phyloP scores from a whole-genome alignment of 768 basidiomycete species.

The Phylloporus sp. region DNA sequence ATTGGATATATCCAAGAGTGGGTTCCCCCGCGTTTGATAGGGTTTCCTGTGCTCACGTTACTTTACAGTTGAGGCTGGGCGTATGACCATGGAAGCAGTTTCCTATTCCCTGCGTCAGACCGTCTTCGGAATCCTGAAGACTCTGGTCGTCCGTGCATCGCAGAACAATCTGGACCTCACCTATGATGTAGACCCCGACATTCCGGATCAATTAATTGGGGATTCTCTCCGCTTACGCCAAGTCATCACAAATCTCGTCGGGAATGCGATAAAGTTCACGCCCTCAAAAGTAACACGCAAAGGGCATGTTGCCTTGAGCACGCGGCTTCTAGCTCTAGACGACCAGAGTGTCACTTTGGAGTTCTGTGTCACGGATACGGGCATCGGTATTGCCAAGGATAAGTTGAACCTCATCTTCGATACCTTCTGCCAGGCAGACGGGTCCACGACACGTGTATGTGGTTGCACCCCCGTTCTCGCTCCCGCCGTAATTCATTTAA shows the following conservation, averaged over 20 bases:
- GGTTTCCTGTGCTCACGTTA: constrained; percentile 5
- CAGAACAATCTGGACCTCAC: constrained; percentile 96
- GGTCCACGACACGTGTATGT: constrained; percentile 88
- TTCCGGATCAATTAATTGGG: constrained; percentile 95
- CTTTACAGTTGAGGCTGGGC: constrained; percentile 86
- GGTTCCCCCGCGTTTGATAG: constrained; percentile 31
- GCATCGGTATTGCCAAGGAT: constrained; percentile 98
- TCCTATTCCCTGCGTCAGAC: constrained; percentile 96
- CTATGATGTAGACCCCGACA: constrained; percentile 92
- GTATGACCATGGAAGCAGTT: constrained; percentile 99
- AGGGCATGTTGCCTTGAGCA: constrained; percentile 89
- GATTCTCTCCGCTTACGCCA: constrained; percentile 93
- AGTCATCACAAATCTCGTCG: constrained; percentile 92
- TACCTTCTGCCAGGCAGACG: constrained; percentile 98
- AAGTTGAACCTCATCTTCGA: constrained; percentile 98
- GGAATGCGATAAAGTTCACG: constrained; percentile 97
- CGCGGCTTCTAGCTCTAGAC: constrained; percentile 71
- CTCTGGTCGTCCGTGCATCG: constrained; percentile 93
- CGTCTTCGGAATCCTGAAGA: constrained; percentile 96
- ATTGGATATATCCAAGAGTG: constrained; percentile 99
- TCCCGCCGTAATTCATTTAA: constrained; percentile 8
- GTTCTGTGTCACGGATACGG: constrained; percentile 97
- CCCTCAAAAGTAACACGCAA: constrained; percentile 72
- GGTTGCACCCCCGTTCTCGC: constrained; percentile 1
- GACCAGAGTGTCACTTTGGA: constrained; percentile 86